Evolutionary conservation across 1,284 basidiomycete species (phyloP), one percentile per base, ranked within the genome.

Genomic region (Boletus sp.): DNA sequence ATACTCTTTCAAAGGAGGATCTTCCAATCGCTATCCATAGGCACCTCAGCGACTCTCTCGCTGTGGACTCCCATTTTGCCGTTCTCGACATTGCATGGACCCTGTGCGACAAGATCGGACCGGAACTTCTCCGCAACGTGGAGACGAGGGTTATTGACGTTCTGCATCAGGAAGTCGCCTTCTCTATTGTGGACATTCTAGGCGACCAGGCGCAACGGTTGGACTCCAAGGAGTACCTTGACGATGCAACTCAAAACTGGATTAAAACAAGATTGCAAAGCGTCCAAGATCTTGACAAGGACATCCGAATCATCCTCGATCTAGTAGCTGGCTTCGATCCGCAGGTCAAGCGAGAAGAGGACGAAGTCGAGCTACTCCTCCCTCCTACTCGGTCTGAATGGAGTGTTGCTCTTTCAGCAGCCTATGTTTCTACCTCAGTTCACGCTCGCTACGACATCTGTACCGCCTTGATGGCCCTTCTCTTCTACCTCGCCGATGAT

Each of bases 371-470:
- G 48, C 61, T 80, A 13, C 72, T 81, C 25, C 71, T 78, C 23
- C 77, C 75, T 27, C 70, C 76, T 49, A 58, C 73, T 38, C 69
- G 71, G 33, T 80, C 82, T 10, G 75, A 80, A 48, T 88, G 83
- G 81, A 73, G 70, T 42, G 73, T 74, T 50, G 79, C 80, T 27
- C 68, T 88, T 29, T 77, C 78, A 23, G 72, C 82, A 17, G 71
- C 76, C 19, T 91, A 87, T 62, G 69, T 78, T 29, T 70, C 75
- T 9, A 76, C 75, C 41, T 77, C 84, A 5, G 69, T 87, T 42
- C 74, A 82, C 51, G 84, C 81, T 10, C 76, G 88, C 63, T 88
- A 90, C 60, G 84, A 88, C 46, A 71, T 90, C 25, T 80, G 78
- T 51, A 67, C 87, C 7, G 73, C 79, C 8, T 68, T 91, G 44